A percentile compares a stretch with the other conserved stretches of the same genome.
These are phyloP conservation scores for Moesziomyces sp. DNA, from an alignment of 1,284 basidiomycete species.

Conservation along the genomic window DNA sequence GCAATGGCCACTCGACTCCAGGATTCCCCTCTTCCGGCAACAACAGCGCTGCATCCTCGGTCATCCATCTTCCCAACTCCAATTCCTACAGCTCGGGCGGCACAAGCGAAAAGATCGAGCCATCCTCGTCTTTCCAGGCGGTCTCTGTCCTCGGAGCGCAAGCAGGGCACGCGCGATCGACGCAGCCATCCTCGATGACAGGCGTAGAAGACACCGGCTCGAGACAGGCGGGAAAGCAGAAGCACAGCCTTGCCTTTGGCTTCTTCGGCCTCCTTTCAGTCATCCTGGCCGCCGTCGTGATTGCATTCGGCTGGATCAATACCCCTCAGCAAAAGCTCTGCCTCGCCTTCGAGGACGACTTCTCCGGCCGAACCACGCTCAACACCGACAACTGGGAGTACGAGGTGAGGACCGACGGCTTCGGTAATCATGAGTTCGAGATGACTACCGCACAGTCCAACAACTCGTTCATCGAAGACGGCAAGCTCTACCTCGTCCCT, in stretches of 20 bases:
- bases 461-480: slow-evolving; percentile 82
- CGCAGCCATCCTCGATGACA: slow-evolving; percentile 14
- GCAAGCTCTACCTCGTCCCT: slow-evolving; percentile 82
- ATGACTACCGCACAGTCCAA: slow-evolving; percentile 82
- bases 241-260: slow-evolving; percentile 31
- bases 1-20: slow-evolving; percentile 7
- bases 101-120: slow-evolving; percentile 14
- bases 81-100: slow-evolving; percentile 10
- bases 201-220: neutral
- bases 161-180: neutral
- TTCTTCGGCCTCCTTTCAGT: slow-evolving; percentile 26
- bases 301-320: slow-evolving; percentile 36
- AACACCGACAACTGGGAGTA: slow-evolving; percentile 72
- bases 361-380: slow-evolving; percentile 16
- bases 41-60: slow-evolving; percentile 24
- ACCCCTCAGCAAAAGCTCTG: slow-evolving; percentile 32
- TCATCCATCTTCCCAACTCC: slow-evolving; percentile 16
- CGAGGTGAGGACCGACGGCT: slow-evolving; percentile 85
- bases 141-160: slow-evolving; percentile 11
- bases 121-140: slow-evolving; percentile 4
- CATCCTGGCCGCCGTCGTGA: slow-evolving; percentile 23
- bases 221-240: slow-evolving; percentile 9
- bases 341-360: slow-evolving; percentile 25
- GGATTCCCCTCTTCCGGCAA: slow-evolving; percentile 11
- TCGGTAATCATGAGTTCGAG: slow-evolving; percentile 86